These are phyloP conservation scores for Pharnaceum exiguum DNA, from an alignment of 148 eudicot genomes.

Conservation along the genomic window DNA sequence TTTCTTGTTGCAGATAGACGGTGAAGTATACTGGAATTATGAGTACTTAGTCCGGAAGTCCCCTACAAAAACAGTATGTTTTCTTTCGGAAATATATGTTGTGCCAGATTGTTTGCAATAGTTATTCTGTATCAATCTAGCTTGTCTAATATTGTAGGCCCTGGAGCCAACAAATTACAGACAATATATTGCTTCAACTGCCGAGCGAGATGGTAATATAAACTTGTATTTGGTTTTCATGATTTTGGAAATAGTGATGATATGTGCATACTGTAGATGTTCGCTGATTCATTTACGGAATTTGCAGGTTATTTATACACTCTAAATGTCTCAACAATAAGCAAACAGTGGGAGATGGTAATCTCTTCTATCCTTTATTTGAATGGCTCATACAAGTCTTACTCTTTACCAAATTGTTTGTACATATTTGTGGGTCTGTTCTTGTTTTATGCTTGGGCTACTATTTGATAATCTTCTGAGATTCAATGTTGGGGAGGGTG, in stretches of 20 bases:
- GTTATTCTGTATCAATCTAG: conserved; percentile 1
- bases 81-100: conserved; percentile 7
- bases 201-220: conserved; percentile 79
- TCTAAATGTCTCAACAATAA: conserved; percentile 83
- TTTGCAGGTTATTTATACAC: conserved; percentile 84
- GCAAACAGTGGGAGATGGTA: conserved; percentile 81
- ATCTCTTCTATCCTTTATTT: conserved; percentile 10
- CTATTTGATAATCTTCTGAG: no score
- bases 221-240: no score
- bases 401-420: neutral
- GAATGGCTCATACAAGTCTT: neutral
- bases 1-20: conserved; percentile 62
- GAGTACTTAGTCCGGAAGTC: conserved; percentile 96
- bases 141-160: conserved; percentile 37
- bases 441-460: no score
- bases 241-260: neutral
- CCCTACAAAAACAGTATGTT: conserved; percentile 72
- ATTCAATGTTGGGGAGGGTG: no score
- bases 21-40: conserved; percentile 83
- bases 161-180: conserved; percentile 60
- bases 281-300: conserved; percentile 1
- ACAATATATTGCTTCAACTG: conserved; percentile 76
- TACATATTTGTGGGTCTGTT: neutral
- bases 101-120: neutral
- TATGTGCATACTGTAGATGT: neutral